Evolutionary conservation across 2,329 filamentous ascomycete genomes (phyloP), one percentile per base, ranked within the genome.

Genomic region (Pseudogymnoascus sp.): DNA sequence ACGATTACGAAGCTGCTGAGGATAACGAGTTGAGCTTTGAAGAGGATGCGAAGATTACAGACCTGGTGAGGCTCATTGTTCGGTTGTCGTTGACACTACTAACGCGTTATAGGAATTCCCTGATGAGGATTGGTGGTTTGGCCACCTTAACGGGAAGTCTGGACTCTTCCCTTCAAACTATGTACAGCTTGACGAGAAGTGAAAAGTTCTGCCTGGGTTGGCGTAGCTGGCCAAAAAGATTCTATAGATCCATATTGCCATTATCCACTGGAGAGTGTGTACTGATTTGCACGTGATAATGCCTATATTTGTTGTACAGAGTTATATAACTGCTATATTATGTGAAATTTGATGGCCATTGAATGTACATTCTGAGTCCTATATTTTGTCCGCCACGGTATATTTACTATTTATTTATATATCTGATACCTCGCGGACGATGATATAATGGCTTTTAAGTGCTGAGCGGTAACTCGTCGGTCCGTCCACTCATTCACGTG

Each of bases 61-160:
- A 88, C 70, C 78, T 99, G 65, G 86, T 89, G 80, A 79, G 86
- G 80, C 57, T 32, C 8, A 25, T 20, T 37, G 50, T 16, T 41
- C 14, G 28, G 47, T 50, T 58, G 32, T 20, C 6, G 28, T 62
- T 14, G 25, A 9, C 34, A 57, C 18, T 38, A 22, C 60, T 59
- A 61, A 11, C 43, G 54, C 30, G n/a, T 28, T 41, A 18, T 67
- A 89, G 86, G 90, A 97, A 78, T 97, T 97, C 75, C 94, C 94
- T 2, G 94, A 97, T 69, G 93, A 97, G 66, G 94, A 99, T 72
- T 99, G 94, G 94, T 99, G 94, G 94, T 89, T 93, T 69, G 94
- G 94, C 62, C 85, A 89, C 69, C 95, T 88, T 74, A 81, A 86
- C 25, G 91, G 91, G 58, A 82, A 87, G 62, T 82, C 83, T 30